These are phyloP conservation scores for Leccinum obscurum DNA, from an alignment of 768 basidiomycete species.

Conservation along the genomic window DNA sequence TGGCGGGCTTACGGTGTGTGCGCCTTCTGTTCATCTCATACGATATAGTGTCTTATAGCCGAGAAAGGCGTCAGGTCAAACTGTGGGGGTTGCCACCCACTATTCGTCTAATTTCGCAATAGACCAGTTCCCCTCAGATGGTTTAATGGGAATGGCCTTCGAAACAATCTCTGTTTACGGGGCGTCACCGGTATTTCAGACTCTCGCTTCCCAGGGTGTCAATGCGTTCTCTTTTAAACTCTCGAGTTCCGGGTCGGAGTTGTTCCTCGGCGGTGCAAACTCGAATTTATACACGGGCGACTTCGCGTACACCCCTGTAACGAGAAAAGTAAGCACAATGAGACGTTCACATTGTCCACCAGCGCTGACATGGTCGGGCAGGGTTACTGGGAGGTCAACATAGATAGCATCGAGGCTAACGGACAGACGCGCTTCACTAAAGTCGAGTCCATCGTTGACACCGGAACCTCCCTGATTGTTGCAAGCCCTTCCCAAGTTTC, in stretches of 20 bases:
- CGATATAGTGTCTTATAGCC: neutral
- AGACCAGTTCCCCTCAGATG: conserved; percentile 19
- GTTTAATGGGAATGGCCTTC: conserved; percentile 44
- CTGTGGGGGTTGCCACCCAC: conserved; percentile 11
- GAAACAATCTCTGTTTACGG: conserved; percentile 36
- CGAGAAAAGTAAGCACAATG: conserved; percentile 5
- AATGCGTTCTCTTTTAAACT: conserved; percentile 50
- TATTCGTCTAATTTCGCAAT: conserved; percentile 5
- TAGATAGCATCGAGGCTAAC: conserved; percentile 7
- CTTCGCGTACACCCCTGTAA: conserved; percentile 36
- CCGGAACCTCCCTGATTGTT: conserved; percentile 22
- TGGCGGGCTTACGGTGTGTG: conserved; percentile 12
- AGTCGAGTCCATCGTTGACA: conserved; percentile 17
- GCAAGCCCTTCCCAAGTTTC: conserved; percentile 12
- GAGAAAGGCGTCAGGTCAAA: conserved; percentile 15
- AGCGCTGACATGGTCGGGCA: neutral
- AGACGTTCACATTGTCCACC: neutral
- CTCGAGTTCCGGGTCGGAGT: conserved; percentile 39
- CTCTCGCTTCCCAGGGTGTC: conserved; percentile 38
- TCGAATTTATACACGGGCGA: conserved; percentile 42
- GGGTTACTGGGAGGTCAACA: conserved; percentile 23
- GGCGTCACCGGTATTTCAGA: conserved; percentile 40
- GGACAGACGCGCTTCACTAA: neutral
- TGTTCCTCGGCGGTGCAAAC: conserved; percentile 57
- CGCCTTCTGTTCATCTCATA: neutral